A percentile compares a stretch with the other conserved stretches of the same genome.
These are phyloP conservation scores for Papiliotrema flavescens DNA, from an alignment of 1,284 basidiomycete genomes.

Conservation along the genomic window DNA sequence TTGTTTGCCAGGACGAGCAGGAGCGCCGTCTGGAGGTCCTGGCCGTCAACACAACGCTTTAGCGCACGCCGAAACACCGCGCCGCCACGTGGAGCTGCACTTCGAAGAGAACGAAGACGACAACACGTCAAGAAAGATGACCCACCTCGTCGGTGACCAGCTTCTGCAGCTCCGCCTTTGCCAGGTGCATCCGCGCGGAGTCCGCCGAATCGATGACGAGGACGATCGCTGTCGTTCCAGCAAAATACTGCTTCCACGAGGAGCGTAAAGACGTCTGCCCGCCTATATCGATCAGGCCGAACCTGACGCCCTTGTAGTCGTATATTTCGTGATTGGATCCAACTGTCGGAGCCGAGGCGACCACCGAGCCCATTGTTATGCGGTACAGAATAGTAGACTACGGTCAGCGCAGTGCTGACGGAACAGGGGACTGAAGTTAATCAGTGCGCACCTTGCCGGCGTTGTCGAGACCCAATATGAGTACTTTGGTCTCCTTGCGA, in stretches of 20 bases:
- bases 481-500: constrained; percentile 52
- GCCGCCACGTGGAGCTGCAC: no score
- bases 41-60: not conserved
- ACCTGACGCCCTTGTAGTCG: constrained; percentile 54
- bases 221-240: constrained; percentile 51
- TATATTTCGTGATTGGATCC: constrained; percentile 51
- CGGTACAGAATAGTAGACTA: constrained; percentile 53
- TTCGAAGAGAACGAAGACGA: no score
- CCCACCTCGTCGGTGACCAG: constrained; percentile 43
- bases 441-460: constrained; percentile 48
- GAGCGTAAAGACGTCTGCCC: constrained; percentile 51
- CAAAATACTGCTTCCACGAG: constrained; percentile 51
- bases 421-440: not conserved
- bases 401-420: not conserved
- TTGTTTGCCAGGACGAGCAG: constrained; percentile 55
- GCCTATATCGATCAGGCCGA: constrained; percentile 53
- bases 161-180: constrained; percentile 51
- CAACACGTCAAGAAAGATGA: not conserved
- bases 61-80: no score
- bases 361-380: constrained; percentile 54
- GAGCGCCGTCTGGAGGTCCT: constrained; percentile 47
- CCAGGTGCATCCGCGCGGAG: constrained; percentile 48
- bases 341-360: constrained; percentile 53
- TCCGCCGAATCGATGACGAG: constrained; percentile 55
- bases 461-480: constrained; percentile 52